phyloP scores from a whole-genome alignment of 1,284 basidiomycete genomes.

The Cutaneotrichosporon dermatis region DNA sequence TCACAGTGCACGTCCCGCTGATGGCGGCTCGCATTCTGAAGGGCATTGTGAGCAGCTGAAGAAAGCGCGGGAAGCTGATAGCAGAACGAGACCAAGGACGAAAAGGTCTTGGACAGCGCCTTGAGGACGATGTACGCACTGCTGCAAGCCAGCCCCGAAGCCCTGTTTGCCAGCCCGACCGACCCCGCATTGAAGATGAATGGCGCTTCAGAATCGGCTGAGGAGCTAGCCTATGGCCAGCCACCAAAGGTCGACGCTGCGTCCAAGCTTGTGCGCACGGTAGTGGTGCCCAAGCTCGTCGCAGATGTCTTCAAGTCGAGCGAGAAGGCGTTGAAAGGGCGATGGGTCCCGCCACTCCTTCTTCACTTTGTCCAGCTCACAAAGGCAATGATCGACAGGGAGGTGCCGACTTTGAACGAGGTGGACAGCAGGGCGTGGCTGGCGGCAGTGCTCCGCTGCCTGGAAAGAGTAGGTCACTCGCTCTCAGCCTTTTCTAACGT shows the following conservation, averaged over 20 bases:
- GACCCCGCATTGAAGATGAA: not conserved
- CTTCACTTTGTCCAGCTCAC: conserved; percentile 20
- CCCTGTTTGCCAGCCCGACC: conserved; percentile 4
- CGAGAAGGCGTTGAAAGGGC: conserved; percentile 1
- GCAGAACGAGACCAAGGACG: conserved; percentile 6
- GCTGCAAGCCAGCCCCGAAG: conserved; percentile 6
- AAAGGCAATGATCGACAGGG: conserved; percentile 24
- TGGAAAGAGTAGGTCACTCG: conserved; percentile 46
- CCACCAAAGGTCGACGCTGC: conserved; percentile 4
- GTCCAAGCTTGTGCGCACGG: conserved; percentile 5
- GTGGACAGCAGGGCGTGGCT: conserved; percentile 41
- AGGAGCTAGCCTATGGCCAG: conserved; percentile 4
- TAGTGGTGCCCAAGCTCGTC: conserved; percentile 24
- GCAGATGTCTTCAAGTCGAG: conserved; percentile 20
- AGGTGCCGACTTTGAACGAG: conserved; percentile 20
- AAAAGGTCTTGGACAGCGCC: not conserved
- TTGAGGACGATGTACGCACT: conserved; percentile 14
- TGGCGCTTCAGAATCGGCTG: not conserved
- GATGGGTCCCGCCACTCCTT: conserved; percentile 7
- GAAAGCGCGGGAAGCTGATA: not conserved
- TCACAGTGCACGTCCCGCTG: conserved; percentile 26
- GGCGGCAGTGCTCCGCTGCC: conserved; percentile 22
- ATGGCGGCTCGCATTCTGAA: conserved; percentile 22
- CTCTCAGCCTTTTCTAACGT: no score
- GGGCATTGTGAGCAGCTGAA: not conserved